Percentiles rank a stretch among this genome's conserved stretches.
Conservation (phyloP, 2,329 filamentous ascomycete genomes). For the Hyphodiscus sp. region DNA sequence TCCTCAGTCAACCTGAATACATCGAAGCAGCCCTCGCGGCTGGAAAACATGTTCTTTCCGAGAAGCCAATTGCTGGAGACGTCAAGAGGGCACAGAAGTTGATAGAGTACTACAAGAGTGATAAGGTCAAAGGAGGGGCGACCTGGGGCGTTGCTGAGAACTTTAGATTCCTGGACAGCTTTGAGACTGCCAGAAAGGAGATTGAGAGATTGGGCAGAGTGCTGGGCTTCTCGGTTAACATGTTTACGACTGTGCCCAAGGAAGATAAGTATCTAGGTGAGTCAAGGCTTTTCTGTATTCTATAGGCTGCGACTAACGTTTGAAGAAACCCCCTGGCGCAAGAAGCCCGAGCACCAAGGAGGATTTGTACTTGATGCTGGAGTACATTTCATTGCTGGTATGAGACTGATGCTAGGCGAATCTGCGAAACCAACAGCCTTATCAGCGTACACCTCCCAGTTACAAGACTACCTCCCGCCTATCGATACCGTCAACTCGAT, state of each 20-base stretch:
- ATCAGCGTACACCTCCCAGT: constrained; percentile 23
- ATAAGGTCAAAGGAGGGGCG: constrained; percentile 30
- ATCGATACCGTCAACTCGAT: constrained; percentile 29
- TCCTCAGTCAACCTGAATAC: constrained; percentile 40
- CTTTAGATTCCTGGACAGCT: constrained; percentile 56
- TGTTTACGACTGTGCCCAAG: constrained; percentile 38
- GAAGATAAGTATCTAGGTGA: constrained; percentile 41
- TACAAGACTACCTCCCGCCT: constrained; percentile 26
- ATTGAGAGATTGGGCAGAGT: constrained; percentile 47
- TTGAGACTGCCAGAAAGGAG: constrained; percentile 43
- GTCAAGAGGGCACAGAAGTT: constrained; percentile 41
- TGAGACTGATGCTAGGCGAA: constrained; percentile 50
- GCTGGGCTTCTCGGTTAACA: constrained; percentile 45
- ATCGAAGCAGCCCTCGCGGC: constrained; percentile 43
- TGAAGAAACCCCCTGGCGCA: constrained; percentile 53
- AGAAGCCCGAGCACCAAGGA: constrained; percentile 63
- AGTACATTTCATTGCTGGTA: constrained; percentile 62
- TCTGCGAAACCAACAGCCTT: constrained; percentile 19
- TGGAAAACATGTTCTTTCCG: constrained; percentile 48
- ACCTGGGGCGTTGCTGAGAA: constrained; percentile 66
- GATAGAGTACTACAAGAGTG: constrained; percentile 38
- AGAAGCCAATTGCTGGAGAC: constrained; percentile 48
- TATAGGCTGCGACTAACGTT: constrained; percentile 2
- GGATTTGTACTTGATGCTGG: constrained; percentile 73
- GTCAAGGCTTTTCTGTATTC: neutral